Evolutionary conservation across 805 yeast species (phyloP).

Genomic region (Scheffersomyces amazonensis): DNA sequence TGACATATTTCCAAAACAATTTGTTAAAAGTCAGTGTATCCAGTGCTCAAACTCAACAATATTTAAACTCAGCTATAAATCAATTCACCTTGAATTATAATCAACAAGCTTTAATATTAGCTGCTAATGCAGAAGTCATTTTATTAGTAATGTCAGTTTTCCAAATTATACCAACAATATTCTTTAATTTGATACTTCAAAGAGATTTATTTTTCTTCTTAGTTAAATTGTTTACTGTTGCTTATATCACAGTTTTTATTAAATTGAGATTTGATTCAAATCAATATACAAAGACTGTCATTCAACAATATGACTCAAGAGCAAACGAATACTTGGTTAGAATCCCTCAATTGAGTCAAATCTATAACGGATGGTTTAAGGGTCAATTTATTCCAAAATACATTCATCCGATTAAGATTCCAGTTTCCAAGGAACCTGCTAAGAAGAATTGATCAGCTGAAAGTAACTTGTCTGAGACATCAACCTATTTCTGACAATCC

Average conservation of each 20-base stretch:
- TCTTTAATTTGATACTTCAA: conserved; percentile 27
- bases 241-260: conserved; percentile 25
- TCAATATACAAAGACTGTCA: conserved; percentile 32
- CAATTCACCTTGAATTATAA: conserved; percentile 28
- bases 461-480: no score
- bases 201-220: conserved; percentile 30
- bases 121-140: conserved; percentile 35
- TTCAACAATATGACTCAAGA: conserved; percentile 44
- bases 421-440: conserved; percentile 9
- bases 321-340: conserved; percentile 23
- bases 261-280: conserved; percentile 34
- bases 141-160: conserved; percentile 19
- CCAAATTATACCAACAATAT: conserved; percentile 20
- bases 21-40: conserved; percentile 33
- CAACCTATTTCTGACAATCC: no score
- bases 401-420: conserved; percentile 20
- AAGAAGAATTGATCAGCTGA: conserved; percentile 6
- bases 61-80: conserved; percentile 23
- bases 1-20: conserved; percentile 37
- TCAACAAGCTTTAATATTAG: conserved; percentile 35
- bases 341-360: conserved; percentile 10
- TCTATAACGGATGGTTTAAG: conserved; percentile 20
- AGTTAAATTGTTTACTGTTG: conserved; percentile 33
- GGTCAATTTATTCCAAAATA: conserved; percentile 10
- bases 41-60: conserved; percentile 23